Evolutionary conservation across 495 filamentous ascomycete genomes (phyloP), one percentile per base, ranked within the genome.

Genomic region (Tuber microsphaerosporum): DNA sequence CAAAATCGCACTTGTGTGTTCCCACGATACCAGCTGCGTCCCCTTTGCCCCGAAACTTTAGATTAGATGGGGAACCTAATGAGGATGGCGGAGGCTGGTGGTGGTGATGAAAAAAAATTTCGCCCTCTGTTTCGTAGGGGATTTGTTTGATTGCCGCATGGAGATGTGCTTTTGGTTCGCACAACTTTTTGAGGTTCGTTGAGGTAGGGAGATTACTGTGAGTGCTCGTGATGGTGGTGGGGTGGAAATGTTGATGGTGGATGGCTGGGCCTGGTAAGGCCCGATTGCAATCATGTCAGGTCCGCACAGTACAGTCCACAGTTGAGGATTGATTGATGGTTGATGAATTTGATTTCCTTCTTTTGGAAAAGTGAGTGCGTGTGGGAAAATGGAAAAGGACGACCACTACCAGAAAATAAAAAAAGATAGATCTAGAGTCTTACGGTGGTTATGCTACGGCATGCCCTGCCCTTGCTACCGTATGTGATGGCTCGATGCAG

Each of bases 91-190:
- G 56, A 17, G 26, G 26, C 5, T 34, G 56, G 56, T 34, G 56
- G 31, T 34, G 56, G 17, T 46, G 45, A 19, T 46, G 45, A 19
- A 46, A 65, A 65, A 65, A 61, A 5, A 17, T 65, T 65, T 65
- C 56, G 26, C 26, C 16, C n/a, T 65, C 34, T 34, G 56, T 26
- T 34, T 9, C 39, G 39, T 41, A 41, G 26, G 26, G 56, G 14
- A 19, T 34, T 65, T 65, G 56, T 34, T 19, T 34, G 0, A 56
- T 12, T 12, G 9, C 7, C 22, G 9, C 22, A 22, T 31, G 16
- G 26, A 65, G 56, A 65, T 65, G 56, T 65, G 56, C 56, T 65
- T 34, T 26, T 65, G 56, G 56, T 65, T 65, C 56, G 56, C 26
- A 65, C 26, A 31, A 26, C 56, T 31, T 34, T 34, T 65, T 34